A percentile compares a stretch with the other conserved stretches of the same genome.
Conservation (phyloP, 1,139 yeast species). For the Zygosaccharomyces pseudobailii region DNA sequence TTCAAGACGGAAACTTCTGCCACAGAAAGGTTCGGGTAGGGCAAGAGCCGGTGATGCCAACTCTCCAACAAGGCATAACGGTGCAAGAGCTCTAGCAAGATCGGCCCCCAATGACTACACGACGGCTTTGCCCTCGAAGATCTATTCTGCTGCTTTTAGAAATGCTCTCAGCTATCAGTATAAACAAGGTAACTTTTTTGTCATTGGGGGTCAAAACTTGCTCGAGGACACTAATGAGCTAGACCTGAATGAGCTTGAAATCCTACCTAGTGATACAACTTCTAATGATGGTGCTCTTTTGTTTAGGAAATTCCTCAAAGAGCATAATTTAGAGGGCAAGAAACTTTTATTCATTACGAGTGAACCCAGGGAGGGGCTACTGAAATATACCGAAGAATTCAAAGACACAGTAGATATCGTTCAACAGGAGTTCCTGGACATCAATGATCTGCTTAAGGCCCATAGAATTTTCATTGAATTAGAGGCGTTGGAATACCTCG, state of each 20-base stretch:
- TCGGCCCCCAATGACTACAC: constrained; percentile 88
- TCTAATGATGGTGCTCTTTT: constrained; percentile 44
- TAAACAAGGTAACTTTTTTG: constrained; percentile 62
- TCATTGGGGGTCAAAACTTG: constrained; percentile 54
- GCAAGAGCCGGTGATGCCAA: constrained; percentile 97
- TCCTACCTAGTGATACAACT: constrained; percentile 37
- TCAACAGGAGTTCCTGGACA: constrained; percentile 74
- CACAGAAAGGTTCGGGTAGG: constrained; percentile 91
- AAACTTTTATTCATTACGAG: constrained; percentile 59
- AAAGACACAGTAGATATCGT: constrained; percentile 58
- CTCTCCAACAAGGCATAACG: constrained; percentile 86
- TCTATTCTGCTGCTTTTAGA: constrained; percentile 70
- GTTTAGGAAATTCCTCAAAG: constrained; percentile 53
- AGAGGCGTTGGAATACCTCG: constrained; percentile 58
- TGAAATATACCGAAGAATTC: constrained; percentile 38
- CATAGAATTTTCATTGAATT: constrained; percentile 71
- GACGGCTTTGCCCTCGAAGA: constrained; percentile 70
- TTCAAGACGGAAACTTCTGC: constrained; percentile 74
- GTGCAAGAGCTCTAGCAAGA: constrained; percentile 86
- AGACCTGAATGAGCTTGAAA: constrained; percentile 26
- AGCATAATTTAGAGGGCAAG: constrained; percentile 50
- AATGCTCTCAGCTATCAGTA: constrained; percentile 80
- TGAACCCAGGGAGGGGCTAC: constrained; percentile 32
- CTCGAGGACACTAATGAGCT: constrained; percentile 26
- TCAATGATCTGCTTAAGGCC: constrained; percentile 79